Percentiles rank a stretch among this genome's conserved stretches.
These are phyloP conservation scores for Beauveria pseudobassiana DNA, from an alignment of 2,329 filamentous ascomycete genomes.

Conservation along the genomic window DNA sequence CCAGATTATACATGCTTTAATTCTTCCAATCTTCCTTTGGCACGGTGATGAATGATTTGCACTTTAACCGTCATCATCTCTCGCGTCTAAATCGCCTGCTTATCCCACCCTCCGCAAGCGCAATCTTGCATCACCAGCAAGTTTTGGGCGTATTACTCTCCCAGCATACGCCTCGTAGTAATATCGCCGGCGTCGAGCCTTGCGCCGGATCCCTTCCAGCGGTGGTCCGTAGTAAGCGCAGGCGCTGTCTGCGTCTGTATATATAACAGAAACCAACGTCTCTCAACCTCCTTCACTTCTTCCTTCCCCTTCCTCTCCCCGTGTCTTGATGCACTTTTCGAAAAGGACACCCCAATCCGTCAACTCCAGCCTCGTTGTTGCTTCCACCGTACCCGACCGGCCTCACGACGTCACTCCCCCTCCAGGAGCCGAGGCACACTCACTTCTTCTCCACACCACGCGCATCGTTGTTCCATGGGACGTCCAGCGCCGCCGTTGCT, in stretches of 20 bases:
- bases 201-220: not conserved
- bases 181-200: not conserved
- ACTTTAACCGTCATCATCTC: not conserved
- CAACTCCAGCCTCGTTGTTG: not conserved
- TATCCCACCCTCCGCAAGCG: not conserved
- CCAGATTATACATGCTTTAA: too few species aligned
- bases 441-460: not conserved
- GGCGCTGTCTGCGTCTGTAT: not conserved
- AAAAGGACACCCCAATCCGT: not conserved
- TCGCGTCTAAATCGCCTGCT: not conserved
- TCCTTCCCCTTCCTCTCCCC: not conserved
- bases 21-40: not conserved
- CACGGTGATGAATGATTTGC: not conserved
- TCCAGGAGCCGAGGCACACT: conserved; percentile 12
- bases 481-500: not conserved
- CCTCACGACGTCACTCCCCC: not conserved
- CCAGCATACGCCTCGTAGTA: conserved; percentile 7
- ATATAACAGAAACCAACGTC: not conserved
- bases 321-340: too few species aligned
- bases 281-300: not conserved
- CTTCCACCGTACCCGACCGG: conserved; percentile 4
- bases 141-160: conserved; percentile 6
- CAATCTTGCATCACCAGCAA: not conserved
- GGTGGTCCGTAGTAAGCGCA: not conserved
- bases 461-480: not conserved